Conservation (phyloP, 1,139 yeast genomes). For the Saccharomyces hybrid region DNA sequence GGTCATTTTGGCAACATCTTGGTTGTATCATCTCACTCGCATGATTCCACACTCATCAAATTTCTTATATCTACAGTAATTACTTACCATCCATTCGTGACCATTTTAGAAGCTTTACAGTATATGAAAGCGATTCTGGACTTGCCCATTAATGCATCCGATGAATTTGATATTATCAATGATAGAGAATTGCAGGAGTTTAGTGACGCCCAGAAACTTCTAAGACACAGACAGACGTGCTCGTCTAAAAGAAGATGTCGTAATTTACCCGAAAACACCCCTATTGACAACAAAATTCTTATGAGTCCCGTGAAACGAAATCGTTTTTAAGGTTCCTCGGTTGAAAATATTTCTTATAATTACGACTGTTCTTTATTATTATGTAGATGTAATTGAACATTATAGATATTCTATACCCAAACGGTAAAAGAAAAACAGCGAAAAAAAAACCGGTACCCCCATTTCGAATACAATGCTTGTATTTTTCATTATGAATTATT, state of each 20-base stretch:
- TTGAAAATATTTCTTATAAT: neutral
- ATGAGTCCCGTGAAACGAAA: neutral
- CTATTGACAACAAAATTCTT: neutral
- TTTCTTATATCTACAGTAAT: constrained; percentile 24
- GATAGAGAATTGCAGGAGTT: neutral
- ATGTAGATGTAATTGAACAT: neutral
- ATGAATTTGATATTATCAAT: neutral
- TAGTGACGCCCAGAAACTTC: neutral
- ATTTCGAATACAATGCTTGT: neutral
- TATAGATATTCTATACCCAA: neutral
- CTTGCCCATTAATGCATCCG: neutral
- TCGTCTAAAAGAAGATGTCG: neutral
- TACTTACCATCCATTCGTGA: constrained; percentile 17
- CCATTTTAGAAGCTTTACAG: constrained; percentile 25
- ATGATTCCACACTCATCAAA: constrained; percentile 23
- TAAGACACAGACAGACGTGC: neutral
- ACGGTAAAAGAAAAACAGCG: neutral
- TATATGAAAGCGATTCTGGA: constrained; percentile 4
- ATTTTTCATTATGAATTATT: neutral
- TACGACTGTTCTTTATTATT: neutral
- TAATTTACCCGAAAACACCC: neutral
- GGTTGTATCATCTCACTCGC: constrained; percentile 24
- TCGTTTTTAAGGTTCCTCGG: neutral
- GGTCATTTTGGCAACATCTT: constrained; percentile 18
- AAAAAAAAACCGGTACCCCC: neutral